Evolutionary conservation across 73 alveolate species (phyloP).

Genomic region (Tetrahymena elliotti): DNA sequence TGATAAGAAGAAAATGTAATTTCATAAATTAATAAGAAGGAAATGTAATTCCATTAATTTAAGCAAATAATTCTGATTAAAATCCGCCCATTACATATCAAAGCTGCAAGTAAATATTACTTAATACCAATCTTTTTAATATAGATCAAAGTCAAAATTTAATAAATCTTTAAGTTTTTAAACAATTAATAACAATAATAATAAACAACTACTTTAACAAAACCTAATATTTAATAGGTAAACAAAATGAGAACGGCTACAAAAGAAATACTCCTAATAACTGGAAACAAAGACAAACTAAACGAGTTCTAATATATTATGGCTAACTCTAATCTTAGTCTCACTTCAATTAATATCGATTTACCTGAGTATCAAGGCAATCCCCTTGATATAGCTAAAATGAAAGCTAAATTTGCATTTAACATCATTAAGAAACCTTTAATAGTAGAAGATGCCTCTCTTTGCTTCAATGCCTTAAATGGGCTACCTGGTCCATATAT

Average conservation of each 20-base stretch:
- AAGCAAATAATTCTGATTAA: neutral
- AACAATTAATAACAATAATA: neutral
- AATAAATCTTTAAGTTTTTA: neutral
- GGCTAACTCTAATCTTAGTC: neutral
- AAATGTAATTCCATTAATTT: neutral
- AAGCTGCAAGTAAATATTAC: neutral
- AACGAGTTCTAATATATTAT: neutral
- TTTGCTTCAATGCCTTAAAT: conserved; percentile 79
- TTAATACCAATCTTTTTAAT: neutral
- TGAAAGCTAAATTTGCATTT: neutral
- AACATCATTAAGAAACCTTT: conserved; percentile 49
- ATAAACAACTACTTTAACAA: neutral
- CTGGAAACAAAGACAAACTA: neutral
- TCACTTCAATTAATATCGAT: neutral
- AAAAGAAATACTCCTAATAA: neutral
- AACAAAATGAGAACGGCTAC: neutral
- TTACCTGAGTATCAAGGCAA: neutral
- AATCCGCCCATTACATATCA: neutral
- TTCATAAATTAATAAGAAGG: neutral
- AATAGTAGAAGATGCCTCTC: conserved; percentile 84
- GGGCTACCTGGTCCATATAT: conserved; percentile 97
- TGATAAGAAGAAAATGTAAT: neutral
- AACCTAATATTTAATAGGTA: neutral
- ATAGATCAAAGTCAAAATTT: neutral
- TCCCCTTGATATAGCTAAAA: neutral